Evolutionary conservation across 1,284 basidiomycete genomes (phyloP), one percentile per base, ranked within the genome.

Genomic region (Quambalaria eucalypti): DNA sequence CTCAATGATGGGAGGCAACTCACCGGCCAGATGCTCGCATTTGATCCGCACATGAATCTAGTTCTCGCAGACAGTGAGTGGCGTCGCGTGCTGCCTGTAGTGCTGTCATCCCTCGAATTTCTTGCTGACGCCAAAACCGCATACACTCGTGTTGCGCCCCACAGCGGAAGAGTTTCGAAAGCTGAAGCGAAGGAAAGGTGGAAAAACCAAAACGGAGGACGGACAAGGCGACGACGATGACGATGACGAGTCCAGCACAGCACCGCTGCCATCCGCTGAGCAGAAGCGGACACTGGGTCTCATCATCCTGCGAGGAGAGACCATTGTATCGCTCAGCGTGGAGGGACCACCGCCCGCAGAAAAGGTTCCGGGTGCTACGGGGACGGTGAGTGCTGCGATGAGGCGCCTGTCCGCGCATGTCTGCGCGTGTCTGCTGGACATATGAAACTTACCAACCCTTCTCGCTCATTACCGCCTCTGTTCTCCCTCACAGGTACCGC

Each of bases 21-120:
- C 68, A 90, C 89, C 44, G 95, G 95, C 48, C 95, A 97, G 79
- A 93, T 98, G 87, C 86, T 99, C 73, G 95, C 95, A 50, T 99
- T 97, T 76, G 95, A 99, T 81, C 87, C 88, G 73, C 95, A 98
- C 80, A 98, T 98, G 93, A 99, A 99, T 79, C 82, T 99, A 67
- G 95, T 99, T 50, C 80, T 99, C 54, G 90, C 92, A 12, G 93
- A 98, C 68, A 95, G 91, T 76, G 91, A 95, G 79, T 93, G 95
- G 78, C 95, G 95, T 76, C 80, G 91, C 71, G 85, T 87, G 61
- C 10, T 29, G 6, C 21, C 5, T 19, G 12, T 8, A 16, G 4
- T 50, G 23, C 29, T 39, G 21, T 31, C 39, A 28, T 1, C 28
- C 39, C 19, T 16, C 36, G 23, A 54, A 16, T 31, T 2, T 26